Percentiles rank a stretch among this genome's conserved stretches.
Evolutionary conservation across 1,284 basidiomycete species (phyloP).

Genomic region (Ceratobasidium sp.): DNA sequence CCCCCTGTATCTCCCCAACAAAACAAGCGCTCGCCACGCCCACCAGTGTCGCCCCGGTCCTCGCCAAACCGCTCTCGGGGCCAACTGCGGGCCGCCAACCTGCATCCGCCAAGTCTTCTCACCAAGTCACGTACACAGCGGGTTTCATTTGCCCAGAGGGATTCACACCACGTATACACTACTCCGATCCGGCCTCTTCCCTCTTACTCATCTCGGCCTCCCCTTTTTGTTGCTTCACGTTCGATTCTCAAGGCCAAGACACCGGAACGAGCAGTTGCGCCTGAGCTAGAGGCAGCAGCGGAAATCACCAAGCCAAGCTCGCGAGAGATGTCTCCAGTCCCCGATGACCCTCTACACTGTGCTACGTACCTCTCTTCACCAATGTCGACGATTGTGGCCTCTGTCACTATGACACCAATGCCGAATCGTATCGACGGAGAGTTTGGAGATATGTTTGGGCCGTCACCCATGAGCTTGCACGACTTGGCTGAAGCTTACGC

Average conservation of each 20-base stretch:
- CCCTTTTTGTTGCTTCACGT: conserved; percentile 11
- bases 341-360: conserved; percentile 67
- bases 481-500: conserved; percentile 75
- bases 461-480: conserved; percentile 49
- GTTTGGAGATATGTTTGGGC: conserved; percentile 6
- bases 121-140: conserved; percentile 13
- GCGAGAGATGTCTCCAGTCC: conserved; percentile 73
- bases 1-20: conserved; percentile 10
- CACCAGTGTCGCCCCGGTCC: conserved; percentile 20
- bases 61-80: conserved; percentile 12
- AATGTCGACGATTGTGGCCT: conserved; percentile 62
- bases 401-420: conserved; percentile 47
- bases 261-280: conserved; percentile 41
- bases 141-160: conserved; percentile 25
- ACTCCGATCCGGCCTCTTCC: conserved; percentile 23
- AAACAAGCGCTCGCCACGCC: conserved; percentile 12
- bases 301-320: conserved; percentile 50
- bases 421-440: conserved; percentile 35
- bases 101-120: conserved; percentile 26
- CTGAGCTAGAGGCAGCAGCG: neutral
- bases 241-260: conserved; percentile 68
- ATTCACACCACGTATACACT: conserved; percentile 29
- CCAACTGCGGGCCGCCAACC: conserved; percentile 14
- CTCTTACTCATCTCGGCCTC: conserved; percentile 7
- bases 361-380: conserved; percentile 66